Percentiles rank a stretch among this genome's conserved stretches.
Conservation (phyloP, 352 stramenopile genomes). For the Chrysophaeum taylorii region DNA sequence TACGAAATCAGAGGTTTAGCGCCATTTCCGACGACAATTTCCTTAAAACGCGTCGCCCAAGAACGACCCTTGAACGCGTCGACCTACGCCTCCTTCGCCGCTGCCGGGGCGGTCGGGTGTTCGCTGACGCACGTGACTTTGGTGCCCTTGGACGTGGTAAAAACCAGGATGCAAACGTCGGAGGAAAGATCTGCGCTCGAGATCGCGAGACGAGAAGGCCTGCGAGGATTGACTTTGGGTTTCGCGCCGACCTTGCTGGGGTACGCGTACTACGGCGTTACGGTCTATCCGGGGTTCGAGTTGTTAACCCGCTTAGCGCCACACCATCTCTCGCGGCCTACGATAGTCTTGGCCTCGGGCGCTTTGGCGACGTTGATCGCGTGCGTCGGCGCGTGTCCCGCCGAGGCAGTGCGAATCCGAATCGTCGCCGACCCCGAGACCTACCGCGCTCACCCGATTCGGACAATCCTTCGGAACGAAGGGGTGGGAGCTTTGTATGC, state of each 20-base stretch:
- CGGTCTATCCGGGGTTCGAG: slow-evolving; percentile 62
- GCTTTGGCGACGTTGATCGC: slow-evolving; percentile 52
- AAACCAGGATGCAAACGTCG: slow-evolving; percentile 54
- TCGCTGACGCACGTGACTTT: slow-evolving; percentile 56
- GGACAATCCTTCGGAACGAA: slow-evolving; percentile 45
- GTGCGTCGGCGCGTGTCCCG: slow-evolving; percentile 54
- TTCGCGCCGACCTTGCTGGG: slow-evolving; percentile 52
- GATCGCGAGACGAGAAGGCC: slow-evolving; percentile 44
- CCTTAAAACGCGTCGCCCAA: background rate
- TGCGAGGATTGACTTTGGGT: slow-evolving; percentile 43
- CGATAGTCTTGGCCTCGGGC: slow-evolving; percentile 52
- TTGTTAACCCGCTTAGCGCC: slow-evolving; percentile 48
- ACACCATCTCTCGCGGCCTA: slow-evolving; percentile 30
- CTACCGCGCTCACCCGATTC: slow-evolving; percentile 45
- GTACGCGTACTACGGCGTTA: slow-evolving; percentile 63
- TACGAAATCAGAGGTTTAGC: slow-evolving; percentile 14
- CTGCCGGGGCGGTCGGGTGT: slow-evolving; percentile 53
- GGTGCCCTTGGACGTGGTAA: slow-evolving; percentile 60
- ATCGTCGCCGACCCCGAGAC: slow-evolving; percentile 48
- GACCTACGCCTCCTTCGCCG: slow-evolving; percentile 50
- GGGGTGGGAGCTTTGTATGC: slow-evolving; percentile 42
- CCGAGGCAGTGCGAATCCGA: slow-evolving; percentile 54
- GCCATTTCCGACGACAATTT: background rate
- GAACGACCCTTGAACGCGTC: background rate
- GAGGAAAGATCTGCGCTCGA: slow-evolving; percentile 17